Evolutionary conservation across 2,329 filamentous ascomycete species (phyloP), one percentile per base, ranked within the genome.

Genomic region (Penicillium sp.): DNA sequence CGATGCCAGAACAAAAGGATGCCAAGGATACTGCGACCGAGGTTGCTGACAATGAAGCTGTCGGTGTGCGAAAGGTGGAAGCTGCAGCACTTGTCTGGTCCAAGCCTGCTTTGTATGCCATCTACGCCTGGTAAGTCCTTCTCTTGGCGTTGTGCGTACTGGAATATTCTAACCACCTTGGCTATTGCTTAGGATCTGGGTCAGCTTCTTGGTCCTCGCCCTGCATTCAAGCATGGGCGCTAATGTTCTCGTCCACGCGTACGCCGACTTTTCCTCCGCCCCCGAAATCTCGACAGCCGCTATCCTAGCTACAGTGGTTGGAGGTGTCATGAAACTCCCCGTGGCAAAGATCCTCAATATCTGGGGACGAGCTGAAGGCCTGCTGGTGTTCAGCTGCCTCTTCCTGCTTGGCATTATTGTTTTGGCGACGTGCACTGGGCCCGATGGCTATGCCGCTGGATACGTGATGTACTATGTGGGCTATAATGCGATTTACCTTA

Each of bases 401-500:
- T 82, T 81, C 70, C 76, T 82, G 0, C 54, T 83, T 0, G 82
- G 83, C 13, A 78, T 89, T 56, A 79, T 88, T 63, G 82, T 91
- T 74, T 86, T 89, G 71, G 88, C 89, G 1, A 79, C 80, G 1
- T 89, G 86, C 73, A 79, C 82, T 5, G 85, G 85, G 57, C 83
- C 90, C 9, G 77, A 85, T 68, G 85, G 83, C 1, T 91, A 88
- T 70, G 85, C 86, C 15, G 87, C 88, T 0, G 87, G 86, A 1
- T 84, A 88, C 47, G 84, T 88, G 0, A 83, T 90, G 59, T 89
- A 87, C 70, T 83, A 81, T 71, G 82, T 88, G 26, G 88, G 88
- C 2, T 72, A 81, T 59, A 79, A 84, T 44, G 85, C 84, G 3
- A 76, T 89, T 7, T 79, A 80, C 35, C 86, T 86, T 64, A 83